phyloP scores from a whole-genome alignment of 176 grass and related monocot species.

The Carex pumila region DNA sequence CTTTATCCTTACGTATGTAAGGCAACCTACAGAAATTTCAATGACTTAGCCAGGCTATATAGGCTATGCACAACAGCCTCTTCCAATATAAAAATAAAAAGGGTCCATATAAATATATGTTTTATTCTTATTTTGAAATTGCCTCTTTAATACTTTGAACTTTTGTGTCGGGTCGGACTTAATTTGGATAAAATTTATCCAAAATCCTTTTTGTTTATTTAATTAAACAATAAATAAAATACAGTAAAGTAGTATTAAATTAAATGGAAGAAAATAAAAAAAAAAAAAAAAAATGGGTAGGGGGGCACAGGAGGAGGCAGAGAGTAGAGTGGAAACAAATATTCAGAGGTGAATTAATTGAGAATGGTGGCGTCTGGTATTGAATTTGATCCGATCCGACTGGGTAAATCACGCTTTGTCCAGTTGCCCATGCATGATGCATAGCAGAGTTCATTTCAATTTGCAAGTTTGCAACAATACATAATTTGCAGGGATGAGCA shows the following conservation, averaged over 20 bases:
- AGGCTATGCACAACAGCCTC: background rate
- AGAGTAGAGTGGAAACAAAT: background rate
- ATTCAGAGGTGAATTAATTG: constrained; percentile 9
- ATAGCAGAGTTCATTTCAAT: background rate
- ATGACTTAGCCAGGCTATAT: background rate
- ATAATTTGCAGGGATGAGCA: background rate
- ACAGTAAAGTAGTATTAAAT: background rate
- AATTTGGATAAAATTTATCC: too few species aligned
- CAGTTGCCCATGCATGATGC: background rate
- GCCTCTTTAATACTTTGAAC: too few species aligned
- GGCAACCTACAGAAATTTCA: constrained; percentile 14
- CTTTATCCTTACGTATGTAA: constrained; percentile 17
- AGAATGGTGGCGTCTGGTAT: constrained; percentile 11
- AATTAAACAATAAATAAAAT: background rate
- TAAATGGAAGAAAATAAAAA: background rate
- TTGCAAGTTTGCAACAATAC: background rate
- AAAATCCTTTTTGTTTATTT: background rate
- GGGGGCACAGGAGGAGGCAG: background rate
- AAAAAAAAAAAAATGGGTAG: background rate
- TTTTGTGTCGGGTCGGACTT: too few species aligned
- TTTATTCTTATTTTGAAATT: too few species aligned
- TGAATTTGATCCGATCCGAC: background rate
- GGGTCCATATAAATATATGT: too few species aligned
- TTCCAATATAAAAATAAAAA: too few species aligned
- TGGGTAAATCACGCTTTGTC: background rate